Percentiles rank a stretch among this genome's conserved stretches.
phyloP scores from a whole-genome alignment of 768 basidiomycete genomes.

The Hypholoma fasciculare region DNA sequence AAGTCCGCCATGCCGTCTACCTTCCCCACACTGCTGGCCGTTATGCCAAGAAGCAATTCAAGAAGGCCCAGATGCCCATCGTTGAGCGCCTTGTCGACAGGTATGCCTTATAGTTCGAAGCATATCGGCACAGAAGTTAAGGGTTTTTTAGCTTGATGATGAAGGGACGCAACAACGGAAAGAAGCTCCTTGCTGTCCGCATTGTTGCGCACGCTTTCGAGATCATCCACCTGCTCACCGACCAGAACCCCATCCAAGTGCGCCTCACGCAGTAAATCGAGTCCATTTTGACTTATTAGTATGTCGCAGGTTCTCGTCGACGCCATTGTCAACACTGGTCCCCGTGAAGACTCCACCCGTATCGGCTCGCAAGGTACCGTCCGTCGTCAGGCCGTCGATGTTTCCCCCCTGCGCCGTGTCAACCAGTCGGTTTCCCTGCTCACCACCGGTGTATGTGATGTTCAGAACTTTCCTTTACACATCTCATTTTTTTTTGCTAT shows the following conservation, averaged over 20 bases:
- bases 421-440: slow-evolving; percentile 97
- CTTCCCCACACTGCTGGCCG: slow-evolving; percentile 98
- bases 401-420: slow-evolving; percentile 95
- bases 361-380: slow-evolving; percentile 99
- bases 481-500: background rate
- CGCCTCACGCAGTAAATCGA: slow-evolving; percentile 21
- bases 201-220: slow-evolving; percentile 99
- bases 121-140: background rate
- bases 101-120: slow-evolving; percentile 39
- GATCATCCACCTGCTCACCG: slow-evolving; percentile 99
- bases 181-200: slow-evolving; percentile 98
- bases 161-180: slow-evolving; percentile 99
- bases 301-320: slow-evolving; percentile 81
- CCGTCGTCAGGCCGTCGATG: slow-evolving; percentile 99
- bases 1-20: slow-evolving; percentile 97
- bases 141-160: slow-evolving; percentile 85
- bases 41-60: slow-evolving; percentile 99
- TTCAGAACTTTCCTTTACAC: background rate
- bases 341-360: slow-evolving; percentile 99
- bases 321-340: slow-evolving; percentile 99
- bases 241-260: slow-evolving; percentile 99
- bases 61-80: slow-evolving; percentile 99
- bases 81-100: slow-evolving; percentile 98
- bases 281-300: background rate
- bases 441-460: slow-evolving; percentile 83